Percentiles rank a stretch among this genome's conserved stretches.
phyloP scores from a whole-genome alignment of 2,329 filamentous ascomycete genomes.

The Didymella keratinophila region DNA sequence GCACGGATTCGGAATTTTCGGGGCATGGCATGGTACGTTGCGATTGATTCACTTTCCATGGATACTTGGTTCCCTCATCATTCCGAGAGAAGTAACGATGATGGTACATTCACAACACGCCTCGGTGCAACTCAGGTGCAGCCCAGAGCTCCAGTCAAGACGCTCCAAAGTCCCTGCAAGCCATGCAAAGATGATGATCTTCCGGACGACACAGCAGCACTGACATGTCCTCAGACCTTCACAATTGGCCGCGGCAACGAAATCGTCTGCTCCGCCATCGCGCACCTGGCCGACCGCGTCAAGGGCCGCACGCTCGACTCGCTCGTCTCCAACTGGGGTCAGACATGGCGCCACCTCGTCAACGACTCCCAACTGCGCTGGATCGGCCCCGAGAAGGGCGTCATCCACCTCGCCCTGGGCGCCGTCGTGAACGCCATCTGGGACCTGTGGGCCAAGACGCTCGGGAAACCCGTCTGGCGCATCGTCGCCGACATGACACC shows the following conservation, averaged over 20 bases:
- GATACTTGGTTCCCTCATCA: not conserved
- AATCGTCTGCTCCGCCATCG: slow-evolving; percentile 86
- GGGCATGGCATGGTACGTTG: slow-evolving; percentile 78
- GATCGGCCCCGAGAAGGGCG: slow-evolving; percentile 94
- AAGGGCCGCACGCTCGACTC: slow-evolving; percentile 77
- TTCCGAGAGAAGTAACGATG: not conserved
- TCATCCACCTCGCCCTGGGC: slow-evolving; percentile 89
- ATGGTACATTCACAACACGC: not conserved
- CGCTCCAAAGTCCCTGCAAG: not conserved
- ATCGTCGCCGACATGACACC: slow-evolving; percentile 90
- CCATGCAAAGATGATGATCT: not conserved
- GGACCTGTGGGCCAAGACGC: slow-evolving; percentile 92
- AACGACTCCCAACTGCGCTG: slow-evolving; percentile 89
- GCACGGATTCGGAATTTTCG: slow-evolving; percentile 75
- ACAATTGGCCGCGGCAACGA: slow-evolving; percentile 91
- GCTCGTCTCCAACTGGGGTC: slow-evolving; percentile 81
- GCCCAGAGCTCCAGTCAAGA: not conserved
- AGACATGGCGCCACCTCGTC: slow-evolving; percentile 91
- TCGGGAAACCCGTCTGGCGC: slow-evolving; percentile 88
- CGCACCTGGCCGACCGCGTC: slow-evolving; percentile 78
- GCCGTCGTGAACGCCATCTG: slow-evolving; percentile 91
- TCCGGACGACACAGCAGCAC: not conserved
- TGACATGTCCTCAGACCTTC: slow-evolving; percentile 64
- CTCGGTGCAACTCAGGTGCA: not conserved
- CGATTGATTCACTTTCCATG: not conserved